Conservation (phyloP, 176 grass and related monocot species). For the Lolium rigidum region DNA sequence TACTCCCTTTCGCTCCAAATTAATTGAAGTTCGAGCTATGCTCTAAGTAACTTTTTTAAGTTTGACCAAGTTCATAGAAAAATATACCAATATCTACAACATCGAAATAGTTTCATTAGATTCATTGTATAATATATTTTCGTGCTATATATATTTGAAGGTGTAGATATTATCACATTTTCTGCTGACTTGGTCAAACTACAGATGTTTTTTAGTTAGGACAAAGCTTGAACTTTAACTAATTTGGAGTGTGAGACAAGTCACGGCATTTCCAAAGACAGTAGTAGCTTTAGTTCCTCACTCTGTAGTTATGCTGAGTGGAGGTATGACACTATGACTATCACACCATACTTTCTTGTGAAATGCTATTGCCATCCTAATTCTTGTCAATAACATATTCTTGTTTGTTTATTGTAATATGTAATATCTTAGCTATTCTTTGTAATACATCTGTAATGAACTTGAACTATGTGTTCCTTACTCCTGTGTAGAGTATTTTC, state of each 20-base stretch:
- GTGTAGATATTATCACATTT: background rate
- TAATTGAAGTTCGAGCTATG: background rate
- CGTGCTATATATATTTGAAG: background rate
- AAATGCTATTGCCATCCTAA: constrained; percentile 17
- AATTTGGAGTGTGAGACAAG: background rate
- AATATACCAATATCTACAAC: background rate
- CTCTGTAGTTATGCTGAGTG: background rate
- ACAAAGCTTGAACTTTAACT: background rate
- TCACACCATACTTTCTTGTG: background rate
- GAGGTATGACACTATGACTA: background rate
- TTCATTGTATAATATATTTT: background rate
- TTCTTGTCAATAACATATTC: background rate
- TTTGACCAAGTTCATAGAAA: background rate
- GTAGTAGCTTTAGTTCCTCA: constrained; percentile 12
- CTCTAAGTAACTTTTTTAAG: background rate
- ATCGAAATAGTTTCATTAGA: background rate
- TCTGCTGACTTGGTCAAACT: background rate
- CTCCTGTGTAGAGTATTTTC: background rate
- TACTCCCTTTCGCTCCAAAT: background rate
- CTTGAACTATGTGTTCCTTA: background rate
- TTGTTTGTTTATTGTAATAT: background rate
- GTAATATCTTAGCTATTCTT: constrained; percentile 12
- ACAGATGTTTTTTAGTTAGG: background rate
- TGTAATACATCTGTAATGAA: constrained; percentile 10
- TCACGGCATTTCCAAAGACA: background rate